Conservation (phyloP, 1,139 yeast genomes). For the Geotrichum histeridarum region DNA sequence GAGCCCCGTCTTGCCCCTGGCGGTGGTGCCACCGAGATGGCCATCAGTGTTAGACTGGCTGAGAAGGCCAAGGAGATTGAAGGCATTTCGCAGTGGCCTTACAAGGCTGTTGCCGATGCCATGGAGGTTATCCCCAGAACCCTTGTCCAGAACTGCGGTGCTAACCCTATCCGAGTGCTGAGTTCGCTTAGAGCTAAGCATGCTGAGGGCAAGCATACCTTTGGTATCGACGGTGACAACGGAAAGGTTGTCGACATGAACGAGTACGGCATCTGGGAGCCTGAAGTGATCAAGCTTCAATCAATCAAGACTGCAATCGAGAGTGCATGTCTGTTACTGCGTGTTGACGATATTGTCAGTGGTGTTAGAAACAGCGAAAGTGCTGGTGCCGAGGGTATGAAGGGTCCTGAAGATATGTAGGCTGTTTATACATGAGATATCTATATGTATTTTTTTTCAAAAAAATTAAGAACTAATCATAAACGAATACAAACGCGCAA, state of each 20-base stretch:
- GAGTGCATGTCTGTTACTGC: constrained; percentile 86
- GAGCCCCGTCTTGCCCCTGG: constrained; percentile 96
- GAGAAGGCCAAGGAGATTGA: constrained; percentile 90
- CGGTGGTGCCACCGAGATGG: constrained; percentile 99
- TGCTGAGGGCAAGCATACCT: constrained; percentile 75
- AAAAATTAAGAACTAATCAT: constrained; percentile 5
- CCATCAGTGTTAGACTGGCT: constrained; percentile 80
- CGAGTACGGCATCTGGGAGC: constrained; percentile 97
- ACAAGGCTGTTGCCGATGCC: constrained; percentile 97
- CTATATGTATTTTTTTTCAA: constrained; percentile 8
- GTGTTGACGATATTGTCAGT: constrained; percentile 96
- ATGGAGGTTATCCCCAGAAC: constrained; percentile 98
- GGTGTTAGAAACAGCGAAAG: constrained; percentile 63
- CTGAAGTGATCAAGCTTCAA: constrained; percentile 95
- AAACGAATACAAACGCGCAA: constrained; percentile 14
- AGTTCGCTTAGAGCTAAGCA: constrained; percentile 94
- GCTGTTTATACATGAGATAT: constrained; percentile 1
- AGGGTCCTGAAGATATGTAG: constrained; percentile 25
- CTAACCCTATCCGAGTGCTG: constrained; percentile 83
- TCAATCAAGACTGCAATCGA: constrained; percentile 95
- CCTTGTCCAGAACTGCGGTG: constrained; percentile 94
- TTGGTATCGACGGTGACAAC: constrained; percentile 90
- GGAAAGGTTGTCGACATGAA: constrained; percentile 96
- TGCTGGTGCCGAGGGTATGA: constrained; percentile 25
- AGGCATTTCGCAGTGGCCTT: constrained; percentile 98